Evolutionary conservation across 805 yeast species (phyloP), one percentile per base, ranked within the genome.

Genomic region (Kurtzmaniella cleridarum): DNA sequence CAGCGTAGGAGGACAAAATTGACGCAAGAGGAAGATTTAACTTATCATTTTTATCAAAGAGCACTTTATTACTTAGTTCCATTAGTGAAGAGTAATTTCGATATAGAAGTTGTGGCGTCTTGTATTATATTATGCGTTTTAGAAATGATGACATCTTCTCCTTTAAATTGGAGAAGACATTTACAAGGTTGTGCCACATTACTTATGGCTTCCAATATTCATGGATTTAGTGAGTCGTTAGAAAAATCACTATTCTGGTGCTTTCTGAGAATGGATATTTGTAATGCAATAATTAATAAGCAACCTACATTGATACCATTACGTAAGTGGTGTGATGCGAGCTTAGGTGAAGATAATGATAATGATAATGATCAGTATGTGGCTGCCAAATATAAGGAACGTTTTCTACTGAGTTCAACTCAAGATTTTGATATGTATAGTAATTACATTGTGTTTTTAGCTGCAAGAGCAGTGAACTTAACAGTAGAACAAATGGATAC

Each of bases 381-480:
- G 16, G 37, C 31, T 10, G 11, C 31, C 12, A 28, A 26, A 6
- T 35, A 35, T 26, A 35, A 14, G 29, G 20, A 24, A 17, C 15
- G 27, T 16, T 35, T 35, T 11, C 10, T 28, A 23, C 13, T 31
- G 12, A 12, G 16, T 6, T 27, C 32, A 8, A 16, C 37, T 2
- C 29, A 34, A 12, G 42, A 46, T 3, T 46, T 38, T 37, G 50
- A 42, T 12, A 54, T 54, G 57, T 35, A 35, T 18, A 35, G 37
- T 20, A 35, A 35, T 15, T 35, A 35, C 28, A 27, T 35, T 10
- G 37, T 35, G 20, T 35, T 35, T 11, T 13, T 35, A 27, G 37
- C 37, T 17, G 37, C 37, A 8, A 27, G 37, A 18, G 28, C 37
- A 3, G 37, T 35, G 5, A 35, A 35, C n/a, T 35, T 35, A 15